Evolutionary conservation across 257 asterid genomes (phyloP), one percentile per base, ranked within the genome.

Genomic region (Marsdenia floribunda): DNA sequence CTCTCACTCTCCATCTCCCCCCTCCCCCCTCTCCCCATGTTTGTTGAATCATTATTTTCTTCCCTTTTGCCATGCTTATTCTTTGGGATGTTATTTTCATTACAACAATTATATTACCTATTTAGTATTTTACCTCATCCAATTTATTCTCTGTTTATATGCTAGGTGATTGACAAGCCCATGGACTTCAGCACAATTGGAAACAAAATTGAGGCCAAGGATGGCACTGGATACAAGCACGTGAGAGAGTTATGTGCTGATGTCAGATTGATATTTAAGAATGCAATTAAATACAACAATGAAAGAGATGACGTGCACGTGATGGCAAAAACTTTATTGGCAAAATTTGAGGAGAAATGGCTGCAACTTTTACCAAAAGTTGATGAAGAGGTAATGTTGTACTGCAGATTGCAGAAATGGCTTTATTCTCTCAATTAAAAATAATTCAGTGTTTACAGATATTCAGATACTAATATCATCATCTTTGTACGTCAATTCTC

Each of bases 171-270:
- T 81, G 92, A 91, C 86, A 93, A 91, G 87, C 98, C 98, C 52
- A 91, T 93, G 97, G 98, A 93, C 81, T 93, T 93, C 78, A 90
- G 96, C 82, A 91, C 98, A 49, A 81, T 93, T 76, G 85, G 82
- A 81, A 83, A 81, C 82, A 91, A 90, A 85, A 93, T 93, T 96
- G 97, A 93, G 87, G 93, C 89, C 72, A 87, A 87, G 81, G 97
- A 88, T 84, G 94, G 88, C 76, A 75, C 80, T 81, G 98, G 92
- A 46, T 93, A 91, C 76, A 90, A 88, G 81, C 85, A 88, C 78
- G 97, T 93, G 70, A 87, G 97, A 42, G 97, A 93, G 85, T 88
- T 93, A 70, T 84, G 91, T 60, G 85, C 97, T 29, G 98, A 91
- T 68, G 96, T 93, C 72, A 87, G 97, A 83, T 83, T 93, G 82